Percentiles rank a stretch among this genome's conserved stretches.
Conservation (phyloP, 2,329 filamentous ascomycete genomes). For the Monosporascus sp. region DNA sequence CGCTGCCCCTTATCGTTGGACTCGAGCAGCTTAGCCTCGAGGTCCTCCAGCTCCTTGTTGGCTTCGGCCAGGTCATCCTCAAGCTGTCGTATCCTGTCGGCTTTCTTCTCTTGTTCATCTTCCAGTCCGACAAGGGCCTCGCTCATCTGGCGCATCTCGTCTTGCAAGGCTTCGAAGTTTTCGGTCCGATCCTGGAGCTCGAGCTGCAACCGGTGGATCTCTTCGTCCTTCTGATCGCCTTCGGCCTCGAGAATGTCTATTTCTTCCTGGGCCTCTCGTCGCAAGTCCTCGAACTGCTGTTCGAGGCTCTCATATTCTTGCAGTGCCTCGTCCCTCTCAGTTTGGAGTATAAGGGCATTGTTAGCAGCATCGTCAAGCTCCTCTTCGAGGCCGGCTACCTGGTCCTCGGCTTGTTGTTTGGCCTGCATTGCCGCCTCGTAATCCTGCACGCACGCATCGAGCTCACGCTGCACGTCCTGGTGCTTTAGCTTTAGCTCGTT, state of each 20-base stretch:
- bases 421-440: conserved; percentile 66
- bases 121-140: conserved; percentile 82
- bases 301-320: conserved; percentile 57
- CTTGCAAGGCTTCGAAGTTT: conserved; percentile 85
- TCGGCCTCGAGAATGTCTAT: conserved; percentile 65
- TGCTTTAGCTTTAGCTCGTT: conserved; percentile 84
- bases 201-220: conserved; percentile 62
- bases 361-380: conserved; percentile 75
- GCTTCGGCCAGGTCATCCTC: conserved; percentile 78
- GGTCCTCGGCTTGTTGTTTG: conserved; percentile 54
- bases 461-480: conserved; percentile 77
- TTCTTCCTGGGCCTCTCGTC: conserved; percentile 60
- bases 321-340: conserved; percentile 81
- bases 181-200: conserved; percentile 74
- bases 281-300: conserved; percentile 54
- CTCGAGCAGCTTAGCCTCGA: conserved; percentile 80
- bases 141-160: conserved; percentile 88
- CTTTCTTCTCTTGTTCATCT: conserved; percentile 77
- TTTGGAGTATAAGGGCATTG: conserved; percentile 72
- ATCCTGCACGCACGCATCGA: conserved; percentile 74
- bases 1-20: conserved; percentile 83
- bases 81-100: conserved; percentile 73
- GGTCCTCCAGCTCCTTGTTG: conserved; percentile 78
- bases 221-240: conserved; percentile 64
- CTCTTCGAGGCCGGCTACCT: conserved; percentile 62